Percentiles rank a stretch among this genome's conserved stretches.
Conservation (phyloP, 208 protist species). For the Trypanosoma melophagium region DNA sequence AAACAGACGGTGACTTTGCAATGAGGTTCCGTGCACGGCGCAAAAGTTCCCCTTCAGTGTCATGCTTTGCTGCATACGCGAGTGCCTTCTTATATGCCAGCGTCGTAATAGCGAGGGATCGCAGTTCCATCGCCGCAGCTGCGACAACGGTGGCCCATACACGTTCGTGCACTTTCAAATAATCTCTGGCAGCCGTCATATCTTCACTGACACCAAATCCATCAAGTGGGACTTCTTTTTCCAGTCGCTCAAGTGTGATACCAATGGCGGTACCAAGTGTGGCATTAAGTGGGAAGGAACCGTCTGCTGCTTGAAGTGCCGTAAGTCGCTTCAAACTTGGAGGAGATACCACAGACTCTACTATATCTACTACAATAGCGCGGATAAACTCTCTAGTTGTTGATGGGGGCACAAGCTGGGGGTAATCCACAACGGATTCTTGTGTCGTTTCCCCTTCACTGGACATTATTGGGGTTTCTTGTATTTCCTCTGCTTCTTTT, state of each 20-base stretch:
- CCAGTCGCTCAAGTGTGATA: conserved; percentile 21
- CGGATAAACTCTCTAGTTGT: conserved; percentile 35
- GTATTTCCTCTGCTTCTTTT: background rate
- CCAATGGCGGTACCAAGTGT: conserved; percentile 28
- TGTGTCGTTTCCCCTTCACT: conserved; percentile 2
- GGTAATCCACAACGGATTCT: background rate
- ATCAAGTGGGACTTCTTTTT: conserved; percentile 16
- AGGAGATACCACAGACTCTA: conserved; percentile 19
- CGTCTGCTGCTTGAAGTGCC: conserved; percentile 39
- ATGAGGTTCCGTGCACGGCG: conserved; percentile 15
- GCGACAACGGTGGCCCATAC: conserved; percentile 58
- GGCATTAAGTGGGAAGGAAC: conserved; percentile 39
- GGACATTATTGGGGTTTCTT: background rate
- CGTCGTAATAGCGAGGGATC: conserved; percentile 20
- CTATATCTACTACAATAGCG: conserved; percentile 32
- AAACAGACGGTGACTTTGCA: background rate
- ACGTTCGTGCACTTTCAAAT: conserved; percentile 15
- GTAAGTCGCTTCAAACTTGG: conserved; percentile 34
- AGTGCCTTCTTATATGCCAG: conserved; percentile 32
- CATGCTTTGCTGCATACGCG: conserved; percentile 23
- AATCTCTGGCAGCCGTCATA: conserved; percentile 10
- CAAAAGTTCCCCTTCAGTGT: conserved; percentile 28
- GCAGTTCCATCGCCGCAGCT: conserved; percentile 31
- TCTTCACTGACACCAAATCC: conserved; percentile 21
- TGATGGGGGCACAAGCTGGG: conserved; percentile 4